A percentile compares a stretch with the other conserved stretches of the same genome.
Conservation (phyloP, 1,284 basidiomycete genomes). For the Sphagnurus paluster region DNA sequence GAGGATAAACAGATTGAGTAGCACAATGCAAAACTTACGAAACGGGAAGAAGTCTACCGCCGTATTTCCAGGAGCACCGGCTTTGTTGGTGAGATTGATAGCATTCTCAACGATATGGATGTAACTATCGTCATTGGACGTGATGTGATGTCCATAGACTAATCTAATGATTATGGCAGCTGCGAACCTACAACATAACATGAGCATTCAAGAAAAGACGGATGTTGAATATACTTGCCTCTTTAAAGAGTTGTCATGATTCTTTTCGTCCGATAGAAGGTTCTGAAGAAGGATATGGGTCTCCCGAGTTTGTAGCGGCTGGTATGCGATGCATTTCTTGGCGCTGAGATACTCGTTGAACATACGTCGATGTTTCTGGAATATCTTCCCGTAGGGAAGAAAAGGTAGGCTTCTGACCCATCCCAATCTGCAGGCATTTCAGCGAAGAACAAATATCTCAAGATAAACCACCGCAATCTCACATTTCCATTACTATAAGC, state of each 20-base stretch:
- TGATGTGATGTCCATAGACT: slow-evolving; percentile 22
- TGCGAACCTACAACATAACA: slow-evolving; percentile 19
- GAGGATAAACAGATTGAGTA: too few relatives aligned
- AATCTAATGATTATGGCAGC: slow-evolving; percentile 21
- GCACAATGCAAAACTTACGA: slow-evolving; percentile 4
- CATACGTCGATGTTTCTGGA: slow-evolving; percentile 20
- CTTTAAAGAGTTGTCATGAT: slow-evolving; percentile 13
- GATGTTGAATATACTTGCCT: slow-evolving; percentile 16
- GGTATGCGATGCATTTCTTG: slow-evolving; percentile 16
- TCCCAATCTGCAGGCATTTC: slow-evolving; percentile 22
- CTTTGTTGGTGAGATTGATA: slow-evolving; percentile 6
- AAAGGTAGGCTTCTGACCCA: slow-evolving; percentile 15
- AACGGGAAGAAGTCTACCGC: slow-evolving; percentile 24
- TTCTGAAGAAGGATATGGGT: slow-evolving; percentile 17
- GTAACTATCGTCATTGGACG: slow-evolving; percentile 21
- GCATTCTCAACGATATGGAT: slow-evolving; percentile 13
- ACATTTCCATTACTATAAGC: slow-evolving; percentile 15
- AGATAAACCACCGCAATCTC: too few relatives aligned
- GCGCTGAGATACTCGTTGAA: slow-evolving; percentile 18
- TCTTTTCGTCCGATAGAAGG: slow-evolving; percentile 9
- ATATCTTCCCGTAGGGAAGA: slow-evolving; percentile 20
- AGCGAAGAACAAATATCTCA: too few relatives aligned
- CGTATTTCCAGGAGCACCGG: slow-evolving; percentile 21
- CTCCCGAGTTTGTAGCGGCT: slow-evolving; percentile 16
- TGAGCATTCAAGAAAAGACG: not conserved